Evolutionary conservation across 2,329 filamentous ascomycete species (phyloP).

Genomic region (Alternaria longipes): DNA sequence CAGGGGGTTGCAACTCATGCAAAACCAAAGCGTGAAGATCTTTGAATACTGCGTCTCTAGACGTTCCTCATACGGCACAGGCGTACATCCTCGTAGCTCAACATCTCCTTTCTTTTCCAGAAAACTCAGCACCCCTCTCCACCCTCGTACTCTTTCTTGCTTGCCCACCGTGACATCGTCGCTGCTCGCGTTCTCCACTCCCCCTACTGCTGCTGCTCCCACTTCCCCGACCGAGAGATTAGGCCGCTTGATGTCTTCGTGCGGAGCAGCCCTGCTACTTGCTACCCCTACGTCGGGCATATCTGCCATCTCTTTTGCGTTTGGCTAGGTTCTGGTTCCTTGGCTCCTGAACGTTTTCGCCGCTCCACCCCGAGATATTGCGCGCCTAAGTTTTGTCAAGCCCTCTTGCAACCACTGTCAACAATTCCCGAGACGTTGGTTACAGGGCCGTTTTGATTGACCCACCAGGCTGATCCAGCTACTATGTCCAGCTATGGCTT

Average conservation of each 20-base stretch:
- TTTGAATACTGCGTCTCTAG: conserved; percentile 64
- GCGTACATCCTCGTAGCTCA: conserved; percentile 60
- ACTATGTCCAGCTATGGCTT: conserved; percentile 1
- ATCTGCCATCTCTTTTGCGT: not conserved
- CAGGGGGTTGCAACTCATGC: conserved; percentile 64
- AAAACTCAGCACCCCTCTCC: conserved; percentile 28
- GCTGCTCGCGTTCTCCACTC: not conserved
- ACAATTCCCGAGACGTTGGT: conserved; percentile 1
- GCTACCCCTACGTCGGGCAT: not conserved
- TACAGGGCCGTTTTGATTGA: conserved; percentile 11
- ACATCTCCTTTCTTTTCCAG: conserved; percentile 39
- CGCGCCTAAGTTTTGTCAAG: conserved; percentile 4
- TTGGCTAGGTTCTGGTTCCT: not conserved
- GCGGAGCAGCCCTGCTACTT: conserved; percentile 7
- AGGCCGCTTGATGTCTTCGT: conserved; percentile 15
- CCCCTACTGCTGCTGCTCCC: not conserved
- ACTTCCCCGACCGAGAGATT: conserved; percentile 4
- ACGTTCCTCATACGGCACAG: conserved; percentile 64
- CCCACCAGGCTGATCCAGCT: conserved; percentile 1
- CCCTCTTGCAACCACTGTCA: not conserved
- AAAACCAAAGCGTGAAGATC: conserved; percentile 70
- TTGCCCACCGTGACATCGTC: conserved; percentile 20
- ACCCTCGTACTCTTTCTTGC: conserved; percentile 22
- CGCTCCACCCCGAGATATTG: conserved; percentile 17
- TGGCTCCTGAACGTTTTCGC: conserved; percentile 6